Conservation (phyloP, 179 eudicot species). For the Silene vulgaris region DNA sequence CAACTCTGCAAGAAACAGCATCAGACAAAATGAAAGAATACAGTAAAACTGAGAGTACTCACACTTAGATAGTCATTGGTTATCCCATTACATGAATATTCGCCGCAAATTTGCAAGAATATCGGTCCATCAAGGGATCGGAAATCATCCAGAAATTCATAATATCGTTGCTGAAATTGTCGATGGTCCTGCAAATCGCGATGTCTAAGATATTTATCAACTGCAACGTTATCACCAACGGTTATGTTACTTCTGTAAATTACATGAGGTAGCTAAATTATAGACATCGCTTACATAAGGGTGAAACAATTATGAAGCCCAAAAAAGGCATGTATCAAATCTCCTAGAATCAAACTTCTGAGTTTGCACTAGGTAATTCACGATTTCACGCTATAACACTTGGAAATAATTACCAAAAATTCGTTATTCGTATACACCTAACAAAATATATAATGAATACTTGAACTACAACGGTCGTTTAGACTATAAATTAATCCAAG, state of each 20-base stretch:
- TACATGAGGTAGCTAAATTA: background rate
- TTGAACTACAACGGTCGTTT: background rate
- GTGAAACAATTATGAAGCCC: background rate
- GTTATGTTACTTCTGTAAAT: background rate
- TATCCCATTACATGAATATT: conserved; percentile 75
- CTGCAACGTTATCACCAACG: background rate
- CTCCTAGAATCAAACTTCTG: background rate
- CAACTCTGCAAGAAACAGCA: background rate
- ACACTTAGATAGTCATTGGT: conserved; percentile 71
- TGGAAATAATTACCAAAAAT: too few relatives aligned
- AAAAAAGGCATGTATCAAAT: background rate
- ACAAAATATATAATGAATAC: too few relatives aligned
- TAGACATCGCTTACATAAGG: background rate
- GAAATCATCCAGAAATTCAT: conserved; percentile 71
- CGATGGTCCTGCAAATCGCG: conserved; percentile 67
- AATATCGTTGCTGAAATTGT: conserved; percentile 70
- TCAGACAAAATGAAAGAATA: background rate
- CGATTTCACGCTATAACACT: too few relatives aligned
- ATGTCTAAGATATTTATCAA: conserved; percentile 14
- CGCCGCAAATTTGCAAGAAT: conserved; percentile 83
- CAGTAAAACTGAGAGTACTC: conserved; percentile 26
- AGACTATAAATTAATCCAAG: background rate
- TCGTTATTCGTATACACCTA: too few relatives aligned
- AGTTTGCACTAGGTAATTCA: too few relatives aligned
- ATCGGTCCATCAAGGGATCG: conserved; percentile 78